phyloP scores from a whole-genome alignment of 441 rosid genomes.

The Euphorbia celastroides region DNA sequence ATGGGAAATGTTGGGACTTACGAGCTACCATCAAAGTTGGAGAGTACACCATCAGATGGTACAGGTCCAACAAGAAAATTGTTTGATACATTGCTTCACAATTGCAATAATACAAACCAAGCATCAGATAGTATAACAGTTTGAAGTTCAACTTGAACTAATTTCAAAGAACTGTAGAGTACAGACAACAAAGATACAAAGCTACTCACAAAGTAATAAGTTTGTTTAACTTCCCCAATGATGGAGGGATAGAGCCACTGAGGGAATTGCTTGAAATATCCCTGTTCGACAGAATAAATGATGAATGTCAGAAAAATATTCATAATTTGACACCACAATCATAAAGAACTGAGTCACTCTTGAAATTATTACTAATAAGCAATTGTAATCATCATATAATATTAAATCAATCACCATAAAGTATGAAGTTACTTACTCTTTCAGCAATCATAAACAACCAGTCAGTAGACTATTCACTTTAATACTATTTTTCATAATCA shows the following conservation, averaged over 20 bases:
- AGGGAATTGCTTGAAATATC: constrained; percentile 83
- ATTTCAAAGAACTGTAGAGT: no score
- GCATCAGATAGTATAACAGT: constrained; percentile 10
- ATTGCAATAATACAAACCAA: constrained; percentile 19
- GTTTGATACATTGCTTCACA: constrained; percentile 74
- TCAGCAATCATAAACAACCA: background rate
- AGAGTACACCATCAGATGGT: constrained; percentile 72
- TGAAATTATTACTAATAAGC: background rate
- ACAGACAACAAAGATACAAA: constrained; percentile 20
- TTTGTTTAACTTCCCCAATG: constrained; percentile 63
- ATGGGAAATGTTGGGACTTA: constrained; percentile 35
- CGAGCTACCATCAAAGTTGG: constrained; percentile 63
- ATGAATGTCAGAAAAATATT: background rate
- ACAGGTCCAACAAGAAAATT: constrained; percentile 82
- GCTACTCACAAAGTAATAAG: constrained; percentile 64
- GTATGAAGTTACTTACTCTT: constrained; percentile 2
- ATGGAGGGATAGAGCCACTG: constrained; percentile 69
- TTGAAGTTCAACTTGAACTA: constrained; percentile 3
- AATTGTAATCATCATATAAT: constrained; percentile 1
- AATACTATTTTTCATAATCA: background rate
- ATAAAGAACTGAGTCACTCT: background rate
- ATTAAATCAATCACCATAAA: background rate
- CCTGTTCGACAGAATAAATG: constrained; percentile 31
- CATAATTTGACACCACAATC: background rate
- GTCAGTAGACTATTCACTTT: background rate